Base-by-base conservation (phyloP, 2,329 filamentous ascomycete genomes). In the Hypoxylon sp. region DNA sequence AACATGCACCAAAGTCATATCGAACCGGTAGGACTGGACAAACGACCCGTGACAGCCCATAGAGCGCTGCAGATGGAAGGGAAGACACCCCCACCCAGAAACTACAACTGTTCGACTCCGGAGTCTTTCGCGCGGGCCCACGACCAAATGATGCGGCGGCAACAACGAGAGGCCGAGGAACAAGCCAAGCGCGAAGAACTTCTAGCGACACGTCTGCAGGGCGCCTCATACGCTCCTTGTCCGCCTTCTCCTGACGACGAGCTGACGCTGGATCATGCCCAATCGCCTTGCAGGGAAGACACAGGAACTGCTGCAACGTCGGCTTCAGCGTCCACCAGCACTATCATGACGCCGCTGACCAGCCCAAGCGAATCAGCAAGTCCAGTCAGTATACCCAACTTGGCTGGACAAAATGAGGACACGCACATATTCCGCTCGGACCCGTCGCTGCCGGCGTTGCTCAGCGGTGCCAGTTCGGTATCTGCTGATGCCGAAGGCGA, bases 381-480 rank as follows among this genome's bases (percentile, higher is more conserved):
- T 58, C 81, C 83, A 3, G 72, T 80, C 4, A 78, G 76, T 17
- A 73, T 75, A 2, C 55, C 73, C 48, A 75, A 75, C 38, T 58
- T 68, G 9, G 70, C 70, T 5, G 71, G 75, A 3, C 73, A 73
- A 18, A 77, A 77, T 58, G 75, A 74, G n/a, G 69, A 75, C 1
- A 76, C 78, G 3, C 75, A 79, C 7, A 81, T 82, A 2, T 87
- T 86, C 69, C 83, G 83, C 52, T 88, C 85, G 2, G 85, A 88
- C 48, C 85, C 85, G 0, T 88, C 86, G 4, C 73, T 88, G 2
- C 86, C 86, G 9, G 85, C 85, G 5, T 74, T 88, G 6, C 76
- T 88, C 9, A 88, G 85, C 54, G 83, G 85, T 9, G 83, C 85
- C 7, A 87, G 85, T 67, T 88, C 86, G 2, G 80, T 88, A 8